Conservation (phyloP, 202 grass and related monocot species). For the Carex arenaria region DNA sequence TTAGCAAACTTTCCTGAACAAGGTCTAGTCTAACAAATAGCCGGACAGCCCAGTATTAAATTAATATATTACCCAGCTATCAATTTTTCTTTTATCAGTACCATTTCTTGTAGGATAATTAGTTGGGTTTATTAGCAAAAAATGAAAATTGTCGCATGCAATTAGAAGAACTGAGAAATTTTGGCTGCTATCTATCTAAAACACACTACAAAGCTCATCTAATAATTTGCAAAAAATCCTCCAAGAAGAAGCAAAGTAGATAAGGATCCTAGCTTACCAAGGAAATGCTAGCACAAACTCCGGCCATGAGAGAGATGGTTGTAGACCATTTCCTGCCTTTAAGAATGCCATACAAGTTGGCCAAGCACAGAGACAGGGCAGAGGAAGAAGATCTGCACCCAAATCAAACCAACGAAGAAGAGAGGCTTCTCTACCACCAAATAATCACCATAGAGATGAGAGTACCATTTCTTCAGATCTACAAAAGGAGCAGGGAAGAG, state of each 20-base stretch:
- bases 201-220: not conserved
- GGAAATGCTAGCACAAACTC: slow-evolving; percentile 52
- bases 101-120: not conserved
- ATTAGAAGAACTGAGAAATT: not conserved
- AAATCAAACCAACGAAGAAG: slow-evolving; percentile 56
- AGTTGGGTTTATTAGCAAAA: not conserved
- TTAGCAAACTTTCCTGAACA: too few relatives aligned
- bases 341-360: slow-evolving; percentile 61
- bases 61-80: too few relatives aligned
- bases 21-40: too few relatives aligned
- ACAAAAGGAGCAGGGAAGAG: slow-evolving; percentile 47
- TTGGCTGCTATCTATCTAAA: not conserved
- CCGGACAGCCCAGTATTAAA: too few relatives aligned
- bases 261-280: slow-evolving; percentile 39
- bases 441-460: slow-evolving; percentile 53
- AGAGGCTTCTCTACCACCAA: slow-evolving; percentile 37
- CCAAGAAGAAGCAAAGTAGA: not conserved
- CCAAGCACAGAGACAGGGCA: slow-evolving; percentile 54
- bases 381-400: slow-evolving; percentile 55
- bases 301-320: slow-evolving; percentile 68
- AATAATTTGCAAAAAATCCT: not conserved
- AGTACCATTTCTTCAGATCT: slow-evolving; percentile 59
- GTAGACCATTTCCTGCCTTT: slow-evolving; percentile 48
- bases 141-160: not conserved
- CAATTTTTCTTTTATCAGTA: not conserved